Percentiles rank a stretch among this genome's conserved stretches.
Conservation (phyloP, 179 eudicot genomes). For the Silene vulgaris region DNA sequence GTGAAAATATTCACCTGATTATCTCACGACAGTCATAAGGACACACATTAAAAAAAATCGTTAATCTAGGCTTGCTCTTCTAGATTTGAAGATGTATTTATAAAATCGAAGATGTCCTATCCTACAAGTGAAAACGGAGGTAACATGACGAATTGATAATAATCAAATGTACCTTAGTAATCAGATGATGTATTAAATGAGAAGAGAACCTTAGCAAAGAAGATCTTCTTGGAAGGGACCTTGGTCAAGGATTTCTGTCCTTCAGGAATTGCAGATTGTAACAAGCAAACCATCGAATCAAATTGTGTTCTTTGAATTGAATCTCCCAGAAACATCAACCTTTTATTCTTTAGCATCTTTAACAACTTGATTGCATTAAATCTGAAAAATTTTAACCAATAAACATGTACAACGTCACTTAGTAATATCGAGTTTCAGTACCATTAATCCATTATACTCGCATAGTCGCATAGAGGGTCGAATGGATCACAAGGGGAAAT, state of each 20-base stretch:
- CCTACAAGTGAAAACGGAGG: background rate
- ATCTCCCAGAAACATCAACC: slow-evolving; percentile 91
- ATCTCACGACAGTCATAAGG: too few species aligned
- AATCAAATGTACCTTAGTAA: background rate
- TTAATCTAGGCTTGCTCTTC: too few species aligned
- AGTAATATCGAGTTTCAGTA: too few species aligned
- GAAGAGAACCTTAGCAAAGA: slow-evolving; percentile 58
- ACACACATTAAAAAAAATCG: too few species aligned
- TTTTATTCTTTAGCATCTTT: slow-evolving; percentile 67
- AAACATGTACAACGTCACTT: too few species aligned
- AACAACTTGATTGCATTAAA: slow-evolving; percentile 68
- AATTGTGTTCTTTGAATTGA: slow-evolving; percentile 87
- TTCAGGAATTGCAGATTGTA: slow-evolving; percentile 65
- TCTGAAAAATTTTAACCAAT: slow-evolving; percentile 29
- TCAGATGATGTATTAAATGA: background rate
- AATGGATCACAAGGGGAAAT: too few species aligned
- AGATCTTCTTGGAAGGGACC: slow-evolving; percentile 84
- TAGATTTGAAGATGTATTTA: too few species aligned
- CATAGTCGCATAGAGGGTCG: too few species aligned
- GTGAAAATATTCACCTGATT: too few species aligned
- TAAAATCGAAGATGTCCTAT: too few species aligned
- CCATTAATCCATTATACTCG: too few species aligned
- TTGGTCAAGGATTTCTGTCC: slow-evolving; percentile 48
- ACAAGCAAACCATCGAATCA: slow-evolving; percentile 84
- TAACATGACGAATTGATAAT: background rate